These are phyloP conservation scores for Arxiozyma bovina DNA, from an alignment of 1,139 yeast genomes.

Conservation along the genomic window DNA sequence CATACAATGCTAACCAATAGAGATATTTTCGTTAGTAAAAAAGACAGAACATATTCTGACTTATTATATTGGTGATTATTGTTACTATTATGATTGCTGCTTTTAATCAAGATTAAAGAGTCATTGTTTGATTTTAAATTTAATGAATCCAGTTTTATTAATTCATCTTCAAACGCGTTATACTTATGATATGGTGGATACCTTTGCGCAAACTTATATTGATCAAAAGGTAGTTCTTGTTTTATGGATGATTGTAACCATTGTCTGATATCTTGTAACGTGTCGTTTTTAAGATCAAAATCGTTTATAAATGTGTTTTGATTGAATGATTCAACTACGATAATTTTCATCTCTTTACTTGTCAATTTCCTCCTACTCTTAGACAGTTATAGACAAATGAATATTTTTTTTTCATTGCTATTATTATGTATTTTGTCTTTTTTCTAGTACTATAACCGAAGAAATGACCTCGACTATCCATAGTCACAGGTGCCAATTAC, in stretches of 20 bases:
- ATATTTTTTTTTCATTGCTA: too few relatives aligned
- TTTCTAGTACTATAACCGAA: too few relatives aligned
- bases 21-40: not conserved
- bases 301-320: not conserved
- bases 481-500: too few relatives aligned
- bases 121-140: not conserved
- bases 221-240: conserved; percentile 4
- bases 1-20: not conserved
- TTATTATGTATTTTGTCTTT: too few relatives aligned
- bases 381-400: too few relatives aligned
- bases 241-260: not conserved
- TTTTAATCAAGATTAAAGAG: not conserved
- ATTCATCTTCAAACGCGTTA: not conserved
- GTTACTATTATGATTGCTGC: not conserved
- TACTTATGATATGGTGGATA: not conserved
- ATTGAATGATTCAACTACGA: not conserved
- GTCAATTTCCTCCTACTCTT: too few relatives aligned
- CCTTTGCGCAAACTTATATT: not conserved
- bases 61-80: not conserved
- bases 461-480: too few relatives aligned
- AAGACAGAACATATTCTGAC: too few relatives aligned
- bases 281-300: not conserved
- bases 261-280: not conserved
- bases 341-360: not conserved
- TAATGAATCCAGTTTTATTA: not conserved